A percentile compares a stretch with the other conserved stretches of the same genome.
Evolutionary conservation across 202 grass and related monocot species (phyloP).

Genomic region (Saccharum hybrid): DNA sequence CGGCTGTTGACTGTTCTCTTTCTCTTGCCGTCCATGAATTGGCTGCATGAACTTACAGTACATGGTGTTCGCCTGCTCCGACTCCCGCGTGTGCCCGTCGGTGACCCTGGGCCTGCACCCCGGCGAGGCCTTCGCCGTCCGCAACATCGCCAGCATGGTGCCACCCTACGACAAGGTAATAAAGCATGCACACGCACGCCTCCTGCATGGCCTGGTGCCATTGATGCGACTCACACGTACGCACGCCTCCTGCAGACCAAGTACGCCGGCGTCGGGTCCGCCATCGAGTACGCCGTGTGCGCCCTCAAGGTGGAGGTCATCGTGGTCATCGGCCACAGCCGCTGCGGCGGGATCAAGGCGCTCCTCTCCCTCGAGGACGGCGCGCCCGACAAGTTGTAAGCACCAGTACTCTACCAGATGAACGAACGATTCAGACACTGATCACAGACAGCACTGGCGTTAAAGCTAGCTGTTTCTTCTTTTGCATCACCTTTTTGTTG

Average conservation of each 20-base stretch:
- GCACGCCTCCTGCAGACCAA: too few species aligned
- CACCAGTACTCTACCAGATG: neutral
- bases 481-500: neutral
- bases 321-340: slow-evolving; percentile 94
- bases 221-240: too few species aligned
- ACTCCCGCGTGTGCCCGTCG: slow-evolving; percentile 97
- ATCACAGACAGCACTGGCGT: neutral
- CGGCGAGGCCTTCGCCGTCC: too few species aligned
- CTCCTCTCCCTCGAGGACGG: slow-evolving; percentile 82
- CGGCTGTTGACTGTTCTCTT: neutral
- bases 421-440: neutral
- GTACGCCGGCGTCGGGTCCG: too few species aligned
- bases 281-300: too few species aligned
- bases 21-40: neutral
- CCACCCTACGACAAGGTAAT: too few species aligned
- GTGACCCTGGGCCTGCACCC: too few species aligned
- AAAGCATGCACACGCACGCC: too few species aligned
- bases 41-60: slow-evolving; percentile 50
- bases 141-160: too few species aligned
- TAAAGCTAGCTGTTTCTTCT: neutral
- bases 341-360: slow-evolving; percentile 94
- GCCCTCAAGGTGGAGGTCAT: slow-evolving; percentile 88
- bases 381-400: slow-evolving; percentile 76
- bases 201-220: too few species aligned
- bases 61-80: slow-evolving; percentile 93